A percentile compares a stretch with the other conserved stretches of the same genome.
Conservation (phyloP, 2,329 filamentous ascomycete genomes). For the Cladorrhinum sp. region DNA sequence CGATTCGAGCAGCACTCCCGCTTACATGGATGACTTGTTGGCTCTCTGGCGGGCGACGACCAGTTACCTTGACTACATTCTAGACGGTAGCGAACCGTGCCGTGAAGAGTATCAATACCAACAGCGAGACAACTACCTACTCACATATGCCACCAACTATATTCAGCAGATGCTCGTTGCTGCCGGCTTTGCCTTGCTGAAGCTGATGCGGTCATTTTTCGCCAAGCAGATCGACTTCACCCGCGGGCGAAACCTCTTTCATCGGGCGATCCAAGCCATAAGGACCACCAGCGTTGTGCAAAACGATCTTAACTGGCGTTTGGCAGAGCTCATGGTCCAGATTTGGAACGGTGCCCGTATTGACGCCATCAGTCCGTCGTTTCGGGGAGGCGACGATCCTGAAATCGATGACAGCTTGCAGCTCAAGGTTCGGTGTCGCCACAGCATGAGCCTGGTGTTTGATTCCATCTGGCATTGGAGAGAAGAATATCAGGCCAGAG, state of each 20-base stretch:
- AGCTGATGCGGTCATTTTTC: conserved; percentile 75
- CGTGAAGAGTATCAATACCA: conserved; percentile 43
- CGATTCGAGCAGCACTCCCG: conserved; percentile 68
- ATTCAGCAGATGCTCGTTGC: conserved; percentile 85
- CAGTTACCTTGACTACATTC: conserved; percentile 64
- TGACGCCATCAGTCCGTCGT: conserved; percentile 46
- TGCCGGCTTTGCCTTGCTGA: conserved; percentile 72
- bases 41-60: conserved; percentile 71
- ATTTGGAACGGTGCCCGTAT: conserved; percentile 73
- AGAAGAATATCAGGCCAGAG: conserved; percentile 71
- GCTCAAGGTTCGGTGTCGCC: conserved; percentile 76
- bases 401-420: conserved; percentile 69
- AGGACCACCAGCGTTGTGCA: conserved; percentile 70
- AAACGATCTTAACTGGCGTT: conserved; percentile 75
- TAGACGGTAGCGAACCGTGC: conserved; percentile 49
- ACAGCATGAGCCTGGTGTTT: conserved; percentile 82
- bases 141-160: conserved; percentile 70
- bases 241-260: conserved; percentile 65
- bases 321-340: conserved; percentile 83
- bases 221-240: conserved; percentile 68
- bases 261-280: conserved; percentile 67
- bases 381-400: conserved; percentile 47
- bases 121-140: conserved; percentile 49
- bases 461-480: conserved; percentile 86
- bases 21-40: conserved; percentile 72